A percentile compares a stretch with the other conserved stretches of the same genome.
These are phyloP conservation scores for Myxozyma udenii DNA, from an alignment of 805 yeast genomes.

Conservation along the genomic window DNA sequence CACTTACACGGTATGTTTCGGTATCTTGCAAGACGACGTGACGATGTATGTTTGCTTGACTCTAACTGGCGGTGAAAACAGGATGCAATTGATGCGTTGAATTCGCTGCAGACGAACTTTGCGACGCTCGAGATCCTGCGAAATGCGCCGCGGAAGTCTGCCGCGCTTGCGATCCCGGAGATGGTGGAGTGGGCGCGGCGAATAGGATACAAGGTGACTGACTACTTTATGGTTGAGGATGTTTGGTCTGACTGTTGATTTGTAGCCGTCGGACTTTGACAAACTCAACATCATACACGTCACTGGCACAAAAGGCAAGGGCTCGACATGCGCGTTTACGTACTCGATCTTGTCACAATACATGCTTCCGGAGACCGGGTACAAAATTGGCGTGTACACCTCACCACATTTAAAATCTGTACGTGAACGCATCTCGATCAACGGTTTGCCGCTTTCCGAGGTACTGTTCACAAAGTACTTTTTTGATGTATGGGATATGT, in stretches of 20 bases:
- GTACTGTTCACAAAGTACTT: conserved; percentile 80
- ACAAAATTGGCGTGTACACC: conserved; percentile 86
- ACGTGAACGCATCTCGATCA: conserved; percentile 82
- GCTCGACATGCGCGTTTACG: conserved; percentile 94
- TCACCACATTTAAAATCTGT: conserved; percentile 94
- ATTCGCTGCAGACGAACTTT: conserved; percentile 85
- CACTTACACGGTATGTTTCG: conserved; percentile 9
- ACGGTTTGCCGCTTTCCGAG: conserved; percentile 82
- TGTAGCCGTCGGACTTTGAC: conserved; percentile 60
- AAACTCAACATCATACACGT: conserved; percentile 78
- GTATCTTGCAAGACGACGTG: too few relatives aligned
- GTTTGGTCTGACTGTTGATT: not conserved
- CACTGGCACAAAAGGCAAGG: conserved; percentile 98
- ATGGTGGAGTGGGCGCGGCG: conserved; percentile 78
- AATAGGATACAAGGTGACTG: conserved; percentile 52
- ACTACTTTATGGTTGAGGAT: not conserved
- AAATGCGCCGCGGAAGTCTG: conserved; percentile 63
- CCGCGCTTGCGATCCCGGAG: conserved; percentile 65
- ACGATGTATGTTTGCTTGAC: too few relatives aligned
- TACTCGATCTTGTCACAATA: conserved; percentile 75
- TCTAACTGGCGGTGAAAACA: too few relatives aligned
- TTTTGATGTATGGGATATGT: conserved; percentile 88
- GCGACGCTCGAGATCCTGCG: conserved; percentile 82
- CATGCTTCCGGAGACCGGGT: conserved; percentile 29
- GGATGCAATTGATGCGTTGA: conserved; percentile 83